A percentile compares a stretch with the other conserved stretches of the same genome.
These are phyloP conservation scores for Cochliopodium minus DNA, from an alignment of 208 protist species.

Conservation along the genomic window DNA sequence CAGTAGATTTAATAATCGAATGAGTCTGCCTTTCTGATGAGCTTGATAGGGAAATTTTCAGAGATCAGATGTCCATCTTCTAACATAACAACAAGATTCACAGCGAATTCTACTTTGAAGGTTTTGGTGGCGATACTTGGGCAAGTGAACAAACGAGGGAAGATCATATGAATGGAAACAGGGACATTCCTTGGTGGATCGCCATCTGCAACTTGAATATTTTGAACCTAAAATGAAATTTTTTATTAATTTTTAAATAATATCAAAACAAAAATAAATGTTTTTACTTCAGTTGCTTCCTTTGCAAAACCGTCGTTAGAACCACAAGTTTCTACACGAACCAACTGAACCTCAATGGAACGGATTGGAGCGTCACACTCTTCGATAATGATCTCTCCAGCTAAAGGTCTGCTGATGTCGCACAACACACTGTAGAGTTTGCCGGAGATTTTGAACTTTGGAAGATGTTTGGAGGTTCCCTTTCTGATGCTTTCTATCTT, in stretches of 20 bases:
- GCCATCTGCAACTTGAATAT: conserved; percentile 57
- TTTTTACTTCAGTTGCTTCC: conserved; percentile 7
- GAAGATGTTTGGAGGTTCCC: conserved; percentile 7
- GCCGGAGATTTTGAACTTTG: conserved; percentile 44
- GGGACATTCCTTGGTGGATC: conserved; percentile 35
- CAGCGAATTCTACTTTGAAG: conserved; percentile 58
- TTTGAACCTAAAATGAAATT: conserved; percentile 61
- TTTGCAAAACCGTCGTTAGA: not conserved
- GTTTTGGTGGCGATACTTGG: conserved; percentile 31
- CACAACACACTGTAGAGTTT: conserved; percentile 29
- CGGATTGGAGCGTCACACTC: conserved; percentile 32
- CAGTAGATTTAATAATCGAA: no score
- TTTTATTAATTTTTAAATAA: no score
- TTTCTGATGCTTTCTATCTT: conserved; percentile 6
- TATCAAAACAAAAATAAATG: not conserved
- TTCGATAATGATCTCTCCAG: conserved; percentile 40
- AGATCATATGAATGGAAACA: conserved; percentile 61
- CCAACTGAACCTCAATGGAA: conserved; percentile 58
- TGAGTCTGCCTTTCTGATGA: conserved; percentile 21
- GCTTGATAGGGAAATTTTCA: conserved; percentile 59
- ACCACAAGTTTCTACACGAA: conserved; percentile 50
- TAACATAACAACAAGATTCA: conserved; percentile 58
- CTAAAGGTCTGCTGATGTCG: conserved; percentile 34
- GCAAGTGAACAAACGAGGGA: conserved; percentile 59
- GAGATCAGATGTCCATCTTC: conserved; percentile 43